A percentile compares a stretch with the other conserved stretches of the same genome.
phyloP scores from a whole-genome alignment of 371 early-diverging fungal species.

The Mortierella sp. region DNA sequence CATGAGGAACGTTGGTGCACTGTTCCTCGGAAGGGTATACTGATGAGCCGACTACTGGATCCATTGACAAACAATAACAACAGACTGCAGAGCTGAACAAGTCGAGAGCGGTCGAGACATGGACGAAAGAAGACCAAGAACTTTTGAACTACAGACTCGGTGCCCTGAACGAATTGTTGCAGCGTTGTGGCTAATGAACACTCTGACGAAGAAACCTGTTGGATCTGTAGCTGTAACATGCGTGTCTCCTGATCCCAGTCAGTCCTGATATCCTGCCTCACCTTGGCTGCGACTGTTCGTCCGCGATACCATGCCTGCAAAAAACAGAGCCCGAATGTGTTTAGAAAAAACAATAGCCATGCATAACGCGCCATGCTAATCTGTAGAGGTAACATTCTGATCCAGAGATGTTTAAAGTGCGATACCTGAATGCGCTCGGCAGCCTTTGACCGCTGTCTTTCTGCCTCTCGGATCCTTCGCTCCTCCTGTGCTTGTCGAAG shows the following conservation, averaged over 20 bases:
- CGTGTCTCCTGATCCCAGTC: constrained; percentile 46
- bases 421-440: constrained; percentile 77
- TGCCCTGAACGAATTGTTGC: constrained; percentile 7
- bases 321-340: too few relatives aligned
- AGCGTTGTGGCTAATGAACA: constrained; percentile 1
- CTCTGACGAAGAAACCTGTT: background rate
- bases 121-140: constrained; percentile 56
- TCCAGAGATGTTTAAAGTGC: background rate
- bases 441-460: constrained; percentile 67
- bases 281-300: constrained; percentile 45
- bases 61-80: constrained; percentile 6
- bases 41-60: constrained; percentile 2
- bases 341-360: background rate
- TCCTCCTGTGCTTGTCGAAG: constrained; percentile 82
- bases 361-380: too few relatives aligned
- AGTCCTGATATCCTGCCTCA: constrained; percentile 54
- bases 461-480: constrained; percentile 77
- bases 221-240: constrained; percentile 3
- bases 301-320: constrained; percentile 66
- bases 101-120: constrained; percentile 27
- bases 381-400: too few relatives aligned
- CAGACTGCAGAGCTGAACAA: constrained; percentile 30
- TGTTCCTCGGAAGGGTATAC: constrained; percentile 17
- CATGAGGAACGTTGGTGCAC: constrained; percentile 7
- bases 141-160: constrained; percentile 8